phyloP scores from a whole-genome alignment of 495 filamentous ascomycete species.

The Cenococcum geophilum region DNA sequence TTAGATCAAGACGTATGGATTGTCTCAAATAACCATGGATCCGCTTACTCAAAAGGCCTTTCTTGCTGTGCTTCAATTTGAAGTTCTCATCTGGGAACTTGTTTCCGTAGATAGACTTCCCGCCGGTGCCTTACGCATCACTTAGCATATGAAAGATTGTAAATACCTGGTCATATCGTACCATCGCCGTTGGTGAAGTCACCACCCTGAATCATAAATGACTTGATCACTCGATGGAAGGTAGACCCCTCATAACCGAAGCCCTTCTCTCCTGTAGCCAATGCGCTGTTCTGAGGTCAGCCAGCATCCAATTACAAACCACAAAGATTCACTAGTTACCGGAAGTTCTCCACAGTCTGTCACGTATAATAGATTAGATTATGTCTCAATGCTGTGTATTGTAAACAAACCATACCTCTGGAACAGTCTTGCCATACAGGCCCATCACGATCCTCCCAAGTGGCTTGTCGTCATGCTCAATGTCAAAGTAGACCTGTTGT shows the following conservation, averaged over 20 bases:
- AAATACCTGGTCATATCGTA: constrained; percentile 26
- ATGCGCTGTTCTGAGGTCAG: constrained; percentile 48
- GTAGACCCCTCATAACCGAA: constrained; percentile 90
- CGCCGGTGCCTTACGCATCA: constrained; percentile 63
- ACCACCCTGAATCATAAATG: constrained; percentile 99
- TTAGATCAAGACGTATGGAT: constrained; percentile 2
- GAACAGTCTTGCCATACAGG: constrained; percentile 97
- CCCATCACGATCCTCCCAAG: constrained; percentile 86
- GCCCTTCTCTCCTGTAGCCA: constrained; percentile 95
- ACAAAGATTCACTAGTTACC: constrained; percentile 37
- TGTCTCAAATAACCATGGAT: background rate
- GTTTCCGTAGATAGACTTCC: constrained; percentile 94
- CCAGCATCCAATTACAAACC: constrained; percentile 13
- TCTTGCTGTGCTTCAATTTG: constrained; percentile 84
- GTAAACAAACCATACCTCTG: constrained; percentile 54
- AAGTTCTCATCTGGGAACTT: constrained; percentile 99
- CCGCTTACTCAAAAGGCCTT: constrained; percentile 55
- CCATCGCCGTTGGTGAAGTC: constrained; percentile 95
- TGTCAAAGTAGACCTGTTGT: constrained; percentile 80
- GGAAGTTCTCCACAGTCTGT: constrained; percentile 95
- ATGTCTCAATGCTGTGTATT: constrained; percentile 2
- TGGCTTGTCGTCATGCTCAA: constrained; percentile 79
- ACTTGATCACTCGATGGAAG: constrained; percentile 98
- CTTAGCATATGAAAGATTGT: constrained; percentile 17
- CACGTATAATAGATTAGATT: constrained; percentile 13